Evolutionary conservation across 352 stramenopile genomes (phyloP), one percentile per base, ranked within the genome.

Genomic region (Halophytophthora batemanensis): DNA sequence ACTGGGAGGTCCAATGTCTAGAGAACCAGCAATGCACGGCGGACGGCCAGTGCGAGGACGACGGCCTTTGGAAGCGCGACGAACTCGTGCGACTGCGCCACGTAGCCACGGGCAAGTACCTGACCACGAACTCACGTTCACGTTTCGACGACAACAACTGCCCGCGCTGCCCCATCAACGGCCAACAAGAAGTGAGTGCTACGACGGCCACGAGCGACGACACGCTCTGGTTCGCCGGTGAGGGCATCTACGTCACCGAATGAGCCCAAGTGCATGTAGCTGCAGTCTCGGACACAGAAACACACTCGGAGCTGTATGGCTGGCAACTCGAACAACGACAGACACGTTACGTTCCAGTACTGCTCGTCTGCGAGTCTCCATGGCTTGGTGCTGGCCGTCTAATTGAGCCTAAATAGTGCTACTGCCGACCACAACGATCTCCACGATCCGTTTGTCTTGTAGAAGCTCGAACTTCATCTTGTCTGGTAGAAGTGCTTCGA

Each of bases 141-240:
- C 74, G 78, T 17, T 93, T 90, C 52, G 75, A 93, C 55, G 69
- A 90, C 66, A 83, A 53, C 31, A 93, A 93, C 60, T 93, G 83
- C 42, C 81, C 81, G 15, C 71, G 64, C 22, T 93, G 83, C 50
- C 83, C 83, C 41, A 93, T 93, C 60, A 89, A 90, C 53, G 83
- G 83, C 17, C 83, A 93, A 61, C 83, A 93, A 57, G 78, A 93
- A 66, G 83, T 93, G 36, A 91, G 78, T 53, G 73, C 73, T 1
- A 76, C 52, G 29, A 53, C 66, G n/a, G 59, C 68, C 14, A 73
- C 68, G 44, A 56, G 62, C n/a, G 75, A 79, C 31, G 57, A 64
- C 45, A 80, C 78, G 44, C 53, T 90, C 22, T 93, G 83, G 83
- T 90, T 87, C 37, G 83, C 83, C 29, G 81, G 68, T 42, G 83